Conservation (phyloP, 257 asterid species). For the Haberlea rhodopensis region DNA sequence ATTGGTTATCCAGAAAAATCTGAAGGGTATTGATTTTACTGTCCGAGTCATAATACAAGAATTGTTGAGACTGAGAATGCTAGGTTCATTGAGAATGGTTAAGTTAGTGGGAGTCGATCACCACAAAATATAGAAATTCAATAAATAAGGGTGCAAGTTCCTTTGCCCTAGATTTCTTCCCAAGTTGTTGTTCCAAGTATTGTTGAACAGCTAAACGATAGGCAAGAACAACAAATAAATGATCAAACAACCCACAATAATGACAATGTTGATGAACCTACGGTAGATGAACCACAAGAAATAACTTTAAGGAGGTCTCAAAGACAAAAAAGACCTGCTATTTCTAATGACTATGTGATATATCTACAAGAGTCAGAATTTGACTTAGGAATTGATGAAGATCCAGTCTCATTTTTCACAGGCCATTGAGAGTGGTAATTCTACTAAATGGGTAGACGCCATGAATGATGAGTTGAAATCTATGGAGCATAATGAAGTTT, state of each 20-base stretch:
- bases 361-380: slow-evolving; percentile 7
- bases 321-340: slow-evolving; percentile 12
- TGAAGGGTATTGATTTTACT: neutral
- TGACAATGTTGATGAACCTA: neutral
- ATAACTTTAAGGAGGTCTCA: neutral
- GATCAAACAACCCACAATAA: neutral
- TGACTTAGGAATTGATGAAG: neutral
- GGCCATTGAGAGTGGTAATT: neutral
- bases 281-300: neutral
- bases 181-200: neutral
- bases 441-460: neutral
- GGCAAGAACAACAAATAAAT: neutral
- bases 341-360: neutral
- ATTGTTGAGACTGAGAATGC: slow-evolving; percentile 9
- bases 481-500: neutral
- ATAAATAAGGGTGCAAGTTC: neutral
- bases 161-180: neutral
- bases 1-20: slow-evolving; percentile 11
- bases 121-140: neutral
- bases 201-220: neutral
- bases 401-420: neutral
- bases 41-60: neutral
- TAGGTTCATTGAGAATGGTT: neutral
- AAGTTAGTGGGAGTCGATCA: too few relatives aligned
- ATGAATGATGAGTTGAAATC: slow-evolving; percentile 4